These are phyloP conservation scores for Hondaea fermentalgiana DNA, from an alignment of 108 stramenopile genomes.

Conservation along the genomic window DNA sequence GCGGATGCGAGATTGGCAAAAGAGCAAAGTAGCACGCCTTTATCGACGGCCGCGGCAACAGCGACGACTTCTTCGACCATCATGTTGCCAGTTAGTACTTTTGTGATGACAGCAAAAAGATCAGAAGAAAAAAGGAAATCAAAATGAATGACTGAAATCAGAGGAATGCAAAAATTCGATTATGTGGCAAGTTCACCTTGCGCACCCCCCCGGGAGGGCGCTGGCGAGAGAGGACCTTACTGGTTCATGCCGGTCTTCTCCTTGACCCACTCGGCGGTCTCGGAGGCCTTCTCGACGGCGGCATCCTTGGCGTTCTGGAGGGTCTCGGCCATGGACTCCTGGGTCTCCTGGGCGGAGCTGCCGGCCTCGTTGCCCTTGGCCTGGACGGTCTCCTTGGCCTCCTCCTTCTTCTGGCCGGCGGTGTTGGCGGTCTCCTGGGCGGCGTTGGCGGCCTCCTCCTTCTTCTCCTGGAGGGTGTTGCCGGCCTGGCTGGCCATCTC, in stretches of 20 bases:
- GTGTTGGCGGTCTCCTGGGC: background rate
- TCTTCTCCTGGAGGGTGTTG: background rate
- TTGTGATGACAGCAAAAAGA: too few species aligned
- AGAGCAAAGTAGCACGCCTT: too few species aligned
- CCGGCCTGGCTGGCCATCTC: background rate
- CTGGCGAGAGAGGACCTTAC: background rate
- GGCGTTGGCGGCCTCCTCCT: background rate
- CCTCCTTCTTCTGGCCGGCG: background rate
- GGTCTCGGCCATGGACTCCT: background rate
- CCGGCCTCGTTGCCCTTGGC: background rate
- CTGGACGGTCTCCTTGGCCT: background rate
- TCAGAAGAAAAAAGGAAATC: too few species aligned
- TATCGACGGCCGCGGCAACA: too few species aligned
- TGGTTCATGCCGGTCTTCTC: conserved; percentile 5
- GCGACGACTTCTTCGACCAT: too few species aligned
- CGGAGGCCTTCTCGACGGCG: background rate
- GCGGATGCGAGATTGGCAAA: too few species aligned
- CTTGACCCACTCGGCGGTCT: background rate
- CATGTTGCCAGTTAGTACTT: too few species aligned
- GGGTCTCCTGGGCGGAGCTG: background rate
- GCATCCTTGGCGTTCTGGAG: background rate
- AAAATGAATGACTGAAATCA: too few species aligned
- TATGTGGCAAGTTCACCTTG: too few species aligned
- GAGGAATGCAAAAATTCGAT: too few species aligned
- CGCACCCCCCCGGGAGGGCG: too few species aligned